These are phyloP conservation scores for Apiotrichum porosum DNA, from an alignment of 1,284 basidiomycete species.

Conservation along the genomic window DNA sequence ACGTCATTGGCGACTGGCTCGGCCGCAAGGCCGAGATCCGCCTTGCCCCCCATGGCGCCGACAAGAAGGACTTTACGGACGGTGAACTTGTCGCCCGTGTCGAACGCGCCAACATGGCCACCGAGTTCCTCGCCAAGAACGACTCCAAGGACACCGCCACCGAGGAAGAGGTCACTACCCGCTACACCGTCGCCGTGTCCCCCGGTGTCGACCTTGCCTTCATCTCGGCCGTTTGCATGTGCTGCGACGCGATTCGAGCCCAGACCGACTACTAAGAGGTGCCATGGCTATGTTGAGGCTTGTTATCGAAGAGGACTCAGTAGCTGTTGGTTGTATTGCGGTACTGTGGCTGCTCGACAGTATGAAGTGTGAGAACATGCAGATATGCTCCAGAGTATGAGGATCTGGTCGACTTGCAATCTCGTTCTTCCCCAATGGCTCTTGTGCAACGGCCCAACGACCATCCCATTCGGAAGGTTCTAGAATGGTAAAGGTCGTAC, in stretches of 20 bases:
- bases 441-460: too few relatives aligned
- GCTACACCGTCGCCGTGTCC: constrained; percentile 1
- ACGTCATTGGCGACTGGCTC: neutral
- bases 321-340: too few relatives aligned
- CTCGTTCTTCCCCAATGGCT: too few relatives aligned
- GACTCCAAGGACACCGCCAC: neutral
- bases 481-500: too few relatives aligned
- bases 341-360: too few relatives aligned
- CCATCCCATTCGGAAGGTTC: too few relatives aligned
- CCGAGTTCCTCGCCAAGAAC: neutral
- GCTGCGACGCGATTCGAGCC: neutral
- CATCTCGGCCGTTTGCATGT: neutral
- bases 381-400: too few relatives aligned
- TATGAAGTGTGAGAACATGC: too few relatives aligned
- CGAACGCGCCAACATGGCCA: too few relatives aligned
- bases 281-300: neutral
- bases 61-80: too few relatives aligned
- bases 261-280: neutral
- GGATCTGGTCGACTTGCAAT: too few relatives aligned
- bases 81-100: neutral
- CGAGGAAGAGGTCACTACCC: neutral
- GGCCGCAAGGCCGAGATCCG: neutral
- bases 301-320: too few relatives aligned
- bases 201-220: constrained; percentile 3
- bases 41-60: neutral